A percentile compares a stretch with the other conserved stretches of the same genome.
These are phyloP conservation scores for Phytophthora litchii DNA, from an alignment of 352 stramenopile genomes.

Conservation along the genomic window DNA sequence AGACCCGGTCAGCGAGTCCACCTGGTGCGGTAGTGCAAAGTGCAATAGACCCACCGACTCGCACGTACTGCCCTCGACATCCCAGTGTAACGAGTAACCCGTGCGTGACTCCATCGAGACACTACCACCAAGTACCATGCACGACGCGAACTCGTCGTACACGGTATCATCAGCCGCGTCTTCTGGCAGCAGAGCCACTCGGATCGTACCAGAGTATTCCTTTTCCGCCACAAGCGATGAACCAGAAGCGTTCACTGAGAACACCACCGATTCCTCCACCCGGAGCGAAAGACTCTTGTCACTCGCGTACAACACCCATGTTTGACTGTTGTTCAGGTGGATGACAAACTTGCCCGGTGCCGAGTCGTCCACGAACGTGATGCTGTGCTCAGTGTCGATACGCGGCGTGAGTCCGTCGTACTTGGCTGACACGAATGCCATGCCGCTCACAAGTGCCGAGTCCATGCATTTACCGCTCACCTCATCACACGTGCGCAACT, in stretches of 20 bases:
- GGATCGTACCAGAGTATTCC: slow-evolving; percentile 56
- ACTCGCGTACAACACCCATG: slow-evolving; percentile 76
- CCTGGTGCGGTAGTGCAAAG: slow-evolving; percentile 71
- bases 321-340: slow-evolving; percentile 70
- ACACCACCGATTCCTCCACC: slow-evolving; percentile 39
- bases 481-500: slow-evolving; percentile 57
- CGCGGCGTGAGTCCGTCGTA: slow-evolving; percentile 62
- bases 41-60: slow-evolving; percentile 53
- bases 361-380: slow-evolving; percentile 48
- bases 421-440: slow-evolving; percentile 72
- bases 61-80: slow-evolving; percentile 53
- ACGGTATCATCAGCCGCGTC: slow-evolving; percentile 33
- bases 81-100: slow-evolving; percentile 67
- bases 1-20: slow-evolving; percentile 42
- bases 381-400: slow-evolving; percentile 55
- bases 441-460: slow-evolving; percentile 63
- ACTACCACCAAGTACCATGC: slow-evolving; percentile 56
- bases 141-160: slow-evolving; percentile 65
- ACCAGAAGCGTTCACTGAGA: slow-evolving; percentile 41
- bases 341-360: slow-evolving; percentile 60
- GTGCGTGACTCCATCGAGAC: slow-evolving; percentile 65
- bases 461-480: slow-evolving; percentile 52
- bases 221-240: slow-evolving; percentile 49
- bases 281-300: slow-evolving; percentile 44
- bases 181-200: slow-evolving; percentile 59